A percentile compares a stretch with the other conserved stretches of the same genome.
phyloP scores from a whole-genome alignment of 441 rosid genomes.

The Eutrema salsugineum region DNA sequence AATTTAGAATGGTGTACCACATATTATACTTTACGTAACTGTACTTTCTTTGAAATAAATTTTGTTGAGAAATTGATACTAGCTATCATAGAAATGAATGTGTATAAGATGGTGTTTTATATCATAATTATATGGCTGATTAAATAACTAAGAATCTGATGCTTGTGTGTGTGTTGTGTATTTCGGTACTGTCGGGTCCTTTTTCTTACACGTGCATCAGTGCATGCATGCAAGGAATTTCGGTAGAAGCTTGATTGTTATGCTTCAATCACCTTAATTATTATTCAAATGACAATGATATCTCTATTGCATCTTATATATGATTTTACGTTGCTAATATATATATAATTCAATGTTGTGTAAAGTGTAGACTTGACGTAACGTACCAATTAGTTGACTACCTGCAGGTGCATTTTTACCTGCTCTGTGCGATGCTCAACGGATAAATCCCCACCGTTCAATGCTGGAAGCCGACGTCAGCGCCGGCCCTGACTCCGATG shows the following conservation, averaged over 20 bases:
- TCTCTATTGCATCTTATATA: background rate
- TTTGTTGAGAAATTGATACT: no score
- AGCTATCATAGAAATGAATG: no score
- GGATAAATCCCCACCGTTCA: conserved; percentile 62
- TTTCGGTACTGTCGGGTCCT: no score
- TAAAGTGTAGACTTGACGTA: conserved; percentile 6
- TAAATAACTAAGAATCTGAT: no score
- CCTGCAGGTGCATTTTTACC: conserved; percentile 83
- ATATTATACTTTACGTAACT: no score
- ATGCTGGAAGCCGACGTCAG: conserved; percentile 65
- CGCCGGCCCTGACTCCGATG: conserved; percentile 33
- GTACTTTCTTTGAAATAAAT: no score
- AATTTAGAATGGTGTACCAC: no score
- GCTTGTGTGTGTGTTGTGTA: no score
- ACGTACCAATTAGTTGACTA: background rate
- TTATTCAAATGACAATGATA: background rate
- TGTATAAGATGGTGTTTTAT: no score
- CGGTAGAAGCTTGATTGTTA: conserved; percentile 7
- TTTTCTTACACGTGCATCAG: no score
- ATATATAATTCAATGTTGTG: background rate
- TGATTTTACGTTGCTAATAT: background rate
- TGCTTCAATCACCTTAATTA: conserved; percentile 15
- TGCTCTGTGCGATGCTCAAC: conserved; percentile 58
- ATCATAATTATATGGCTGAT: no score
- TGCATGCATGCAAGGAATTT: conserved; percentile 26